Percentiles rank a stretch among this genome's conserved stretches.
Evolutionary conservation across 1,139 yeast genomes (phyloP).

Genomic region (Wickerhamomyces sp.): DNA sequence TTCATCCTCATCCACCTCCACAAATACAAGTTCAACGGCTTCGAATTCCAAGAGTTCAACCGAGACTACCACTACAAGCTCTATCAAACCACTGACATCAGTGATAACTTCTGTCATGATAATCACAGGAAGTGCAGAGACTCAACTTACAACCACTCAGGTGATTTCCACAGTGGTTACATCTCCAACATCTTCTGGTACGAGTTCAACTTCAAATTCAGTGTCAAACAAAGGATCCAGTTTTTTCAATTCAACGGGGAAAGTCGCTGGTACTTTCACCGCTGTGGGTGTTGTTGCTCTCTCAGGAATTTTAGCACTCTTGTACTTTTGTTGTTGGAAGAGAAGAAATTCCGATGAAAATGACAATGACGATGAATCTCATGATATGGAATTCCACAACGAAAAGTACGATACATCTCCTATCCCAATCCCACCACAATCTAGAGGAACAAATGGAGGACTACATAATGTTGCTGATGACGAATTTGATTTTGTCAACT

Average conservation of each 20-base stretch:
- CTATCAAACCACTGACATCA: constrained; percentile 19
- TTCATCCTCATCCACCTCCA: constrained; percentile 2
- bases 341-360: constrained; percentile 17
- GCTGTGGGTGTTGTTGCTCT: constrained; percentile 30
- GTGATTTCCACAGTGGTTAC: constrained; percentile 23
- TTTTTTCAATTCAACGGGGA: constrained; percentile 31
- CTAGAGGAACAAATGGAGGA: background rate
- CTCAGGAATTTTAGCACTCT: constrained; percentile 18
- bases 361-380: constrained; percentile 23
- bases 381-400: constrained; percentile 4
- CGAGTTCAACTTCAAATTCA: constrained; percentile 2
- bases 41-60: background rate
- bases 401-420: constrained; percentile 12
- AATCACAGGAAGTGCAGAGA: constrained; percentile 24
- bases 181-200: constrained; percentile 8
- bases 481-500: constrained; percentile 33
- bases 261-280: constrained; percentile 34
- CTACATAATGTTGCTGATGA: constrained; percentile 1
- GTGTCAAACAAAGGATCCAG: constrained; percentile 2
- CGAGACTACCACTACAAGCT: constrained; percentile 1
- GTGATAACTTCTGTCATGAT: constrained; percentile 25
- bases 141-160: constrained; percentile 22
- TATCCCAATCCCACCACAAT: constrained; percentile 4
- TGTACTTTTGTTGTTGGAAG: constrained; percentile 23
- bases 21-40: constrained; percentile 4